These are phyloP conservation scores for Penicillium malachiteum DNA, from an alignment of 495 filamentous ascomycete genomes.

Conservation along the genomic window DNA sequence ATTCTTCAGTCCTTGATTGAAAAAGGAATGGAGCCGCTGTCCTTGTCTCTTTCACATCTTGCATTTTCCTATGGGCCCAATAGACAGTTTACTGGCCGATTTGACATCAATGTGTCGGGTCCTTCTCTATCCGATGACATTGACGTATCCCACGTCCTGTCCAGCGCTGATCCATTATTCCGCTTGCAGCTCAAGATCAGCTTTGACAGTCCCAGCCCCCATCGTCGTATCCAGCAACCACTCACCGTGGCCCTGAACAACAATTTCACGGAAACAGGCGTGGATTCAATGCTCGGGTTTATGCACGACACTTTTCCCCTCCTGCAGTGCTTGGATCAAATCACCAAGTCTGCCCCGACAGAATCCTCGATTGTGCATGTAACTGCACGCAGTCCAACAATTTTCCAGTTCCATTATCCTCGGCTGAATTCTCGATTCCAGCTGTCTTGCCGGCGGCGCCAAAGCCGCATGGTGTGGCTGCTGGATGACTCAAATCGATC, in stretches of 20 bases:
- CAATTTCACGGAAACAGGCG: conserved; percentile 41
- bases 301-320: conserved; percentile 67
- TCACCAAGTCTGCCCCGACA: conserved; percentile 29
- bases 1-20: conserved; percentile 38
- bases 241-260: conserved; percentile 63
- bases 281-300: conserved; percentile 53
- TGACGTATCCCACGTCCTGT: conserved; percentile 24
- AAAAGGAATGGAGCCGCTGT: conserved; percentile 32
- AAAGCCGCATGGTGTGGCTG: conserved; percentile 40
- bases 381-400: conserved; percentile 40
- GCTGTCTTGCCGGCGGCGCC: conserved; percentile 29
- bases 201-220: conserved; percentile 69
- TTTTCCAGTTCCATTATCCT: conserved; percentile 46
- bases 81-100: conserved; percentile 27
- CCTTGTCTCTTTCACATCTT: conserved; percentile 38
- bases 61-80: conserved; percentile 38
- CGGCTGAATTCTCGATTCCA: conserved; percentile 37
- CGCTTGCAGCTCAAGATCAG: conserved; percentile 31
- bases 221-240: conserved; percentile 66
- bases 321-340: conserved; percentile 57
- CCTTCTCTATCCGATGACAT: conserved; percentile 16
- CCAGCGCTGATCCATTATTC: conserved; percentile 30
- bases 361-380: conserved; percentile 34
- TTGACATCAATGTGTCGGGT: conserved; percentile 29
- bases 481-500: conserved; percentile 33